Evolutionary conservation across 805 yeast genomes (phyloP), one percentile per base, ranked within the genome.

Genomic region (Maudiozyma turicensis): DNA sequence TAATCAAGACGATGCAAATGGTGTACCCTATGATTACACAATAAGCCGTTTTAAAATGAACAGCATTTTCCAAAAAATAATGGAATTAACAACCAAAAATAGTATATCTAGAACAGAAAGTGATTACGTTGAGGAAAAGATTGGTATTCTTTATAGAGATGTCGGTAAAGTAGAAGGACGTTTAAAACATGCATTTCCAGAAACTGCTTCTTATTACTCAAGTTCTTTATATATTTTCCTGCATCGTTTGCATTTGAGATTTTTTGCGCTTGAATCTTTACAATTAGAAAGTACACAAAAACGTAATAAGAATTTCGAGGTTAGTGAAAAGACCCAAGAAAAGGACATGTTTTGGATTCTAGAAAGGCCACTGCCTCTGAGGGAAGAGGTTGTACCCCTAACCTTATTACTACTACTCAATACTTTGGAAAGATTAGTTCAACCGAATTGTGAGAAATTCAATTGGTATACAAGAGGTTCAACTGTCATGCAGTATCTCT

Each of bases 401-500:
- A 57, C 64, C 2, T 34, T 60, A 11, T 39, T 58, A 29, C 42
- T 62, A 15, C 40, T 62, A 9, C 48, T 60, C 26, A 57, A 53
- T 37, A 61, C 66, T 4, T 54, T 52, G 40, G 54, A 57, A 43
- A 56, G 66, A 35, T 48, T 62, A 20, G 50, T 59, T 8, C 60
- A 59, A 35, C 47, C 48, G 8, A 43, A 52, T 35, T 51, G 55
- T 8, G 47, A 45, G 13, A 52, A 54, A 34, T 58, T 51, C 43
- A 44, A 51, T 11, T 62, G 66, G 66, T 61, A 61, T 43, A 56
- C 63, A 10, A 50, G 50, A 35, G 66, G 66, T 14, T 62, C 66
- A 5, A 62, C 65, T 4, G 61, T 61, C 2, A 62, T 61, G 66
- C 65, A 62, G 48, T 62, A 62, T 48, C 49, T 62, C 7, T 62